Base-by-base conservation (phyloP, 2,329 filamentous ascomycete species). In the Aspergillus sp. region DNA sequence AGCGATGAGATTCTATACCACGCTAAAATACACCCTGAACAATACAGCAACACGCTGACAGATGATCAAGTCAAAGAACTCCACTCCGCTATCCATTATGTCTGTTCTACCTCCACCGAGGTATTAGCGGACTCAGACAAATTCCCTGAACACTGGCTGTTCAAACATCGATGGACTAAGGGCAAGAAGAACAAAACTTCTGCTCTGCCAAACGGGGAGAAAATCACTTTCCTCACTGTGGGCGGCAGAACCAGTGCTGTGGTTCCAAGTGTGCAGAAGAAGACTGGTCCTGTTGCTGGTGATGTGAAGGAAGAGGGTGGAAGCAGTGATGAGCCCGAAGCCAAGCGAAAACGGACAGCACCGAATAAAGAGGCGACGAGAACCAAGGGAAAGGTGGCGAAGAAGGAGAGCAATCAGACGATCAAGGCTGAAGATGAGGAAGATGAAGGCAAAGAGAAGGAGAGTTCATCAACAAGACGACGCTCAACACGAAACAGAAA, bases 201-300 rank as follows among this genome's bases (percentile, higher is more conserved):
- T 4, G 83, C 82, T 49, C 76, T 98, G 27, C 93, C 93, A 0
- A 96, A 86, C 63, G 95, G 95, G 0, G 88, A 92, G 62, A 92
- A 89, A 74, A 87, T 98, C 46, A 86, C 87, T 0, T 95, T 93
- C 69, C 76, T 98, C 49, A 97, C 89, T 0, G 93, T 98, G 0
- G 93, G 93, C 0, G 93, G 93, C 2, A 82, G 95, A 46, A 98
- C 95, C 3, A 96, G 91, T 68, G 96, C 93, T 48, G 89, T 93
- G 52, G 91, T 96, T 0, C 92, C 92, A 0, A 86, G 82, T 12
- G 77, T 95, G 27, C 95, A 98, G 78, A 96, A 92, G 79, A 96
- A 96, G 80, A 87, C 84, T 2, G 84, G 81, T 2, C 77, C 80
- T 33, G 83, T 86, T 15, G 79, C 82, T 17, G 83, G 80, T 5